phyloP scores from a whole-genome alignment of 495 filamentous ascomycete genomes.

The Paragyromitra xinjiangensis region DNA sequence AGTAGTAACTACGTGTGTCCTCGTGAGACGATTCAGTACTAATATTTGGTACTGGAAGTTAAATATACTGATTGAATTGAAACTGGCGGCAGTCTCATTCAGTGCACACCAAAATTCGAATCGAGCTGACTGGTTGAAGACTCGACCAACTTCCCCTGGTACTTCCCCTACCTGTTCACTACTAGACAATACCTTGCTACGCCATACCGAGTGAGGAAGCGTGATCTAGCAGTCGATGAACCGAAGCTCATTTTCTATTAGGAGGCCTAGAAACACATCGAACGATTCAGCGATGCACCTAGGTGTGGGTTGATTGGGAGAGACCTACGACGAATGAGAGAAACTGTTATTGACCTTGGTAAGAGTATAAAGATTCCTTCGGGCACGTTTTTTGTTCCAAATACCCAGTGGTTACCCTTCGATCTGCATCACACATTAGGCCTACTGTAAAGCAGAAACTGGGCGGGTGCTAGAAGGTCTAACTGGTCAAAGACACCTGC shows the following conservation, averaged over 20 bases:
- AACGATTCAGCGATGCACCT: not conserved
- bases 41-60: not conserved
- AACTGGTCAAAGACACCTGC: not conserved
- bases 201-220: not conserved
- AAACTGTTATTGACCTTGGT: not conserved
- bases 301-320: not conserved
- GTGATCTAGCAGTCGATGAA: not conserved
- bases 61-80: not conserved
- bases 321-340: not conserved
- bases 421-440: constrained; percentile 12
- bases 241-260: not conserved
- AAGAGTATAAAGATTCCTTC: not conserved
- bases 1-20: not conserved
- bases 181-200: not conserved
- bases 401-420: constrained; percentile 18
- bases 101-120: not conserved
- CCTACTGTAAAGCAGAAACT: not conserved
- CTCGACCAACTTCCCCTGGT: not conserved
- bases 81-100: not conserved
- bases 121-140: not conserved
- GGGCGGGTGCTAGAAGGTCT: not conserved
- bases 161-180: not conserved
- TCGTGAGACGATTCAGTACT: not conserved
- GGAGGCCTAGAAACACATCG: not conserved
- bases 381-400: not conserved